Evolutionary conservation across 2,329 filamentous ascomycete genomes (phyloP).

Genomic region (Fusarium sp.): DNA sequence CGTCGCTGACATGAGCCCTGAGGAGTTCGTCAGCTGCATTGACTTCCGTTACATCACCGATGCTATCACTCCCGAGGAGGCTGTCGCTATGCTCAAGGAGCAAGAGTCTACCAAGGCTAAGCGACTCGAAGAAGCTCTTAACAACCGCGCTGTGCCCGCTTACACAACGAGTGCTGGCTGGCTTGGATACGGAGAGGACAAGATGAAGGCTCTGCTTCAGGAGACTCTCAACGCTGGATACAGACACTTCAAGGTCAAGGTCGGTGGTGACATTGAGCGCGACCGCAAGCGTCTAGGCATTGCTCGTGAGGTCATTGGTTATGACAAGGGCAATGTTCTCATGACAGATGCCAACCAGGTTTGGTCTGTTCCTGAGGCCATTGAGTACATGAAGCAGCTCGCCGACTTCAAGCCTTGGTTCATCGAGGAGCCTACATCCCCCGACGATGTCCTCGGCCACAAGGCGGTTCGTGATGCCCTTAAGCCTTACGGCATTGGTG

Average conservation of each 20-base stretch:
- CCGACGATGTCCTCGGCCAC: conserved; percentile 90
- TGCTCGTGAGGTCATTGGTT: conserved; percentile 82
- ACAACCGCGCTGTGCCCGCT: conserved; percentile 80
- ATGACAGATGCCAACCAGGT: conserved; percentile 96
- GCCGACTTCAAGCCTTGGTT: conserved; percentile 90
- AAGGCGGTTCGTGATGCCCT: conserved; percentile 85
- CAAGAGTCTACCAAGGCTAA: conserved; percentile 73
- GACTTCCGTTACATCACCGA: conserved; percentile 96
- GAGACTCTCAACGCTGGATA: conserved; percentile 83
- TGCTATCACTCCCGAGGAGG: conserved; percentile 88
- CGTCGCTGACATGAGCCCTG: conserved; percentile 87
- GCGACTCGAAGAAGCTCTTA: conserved; percentile 77
- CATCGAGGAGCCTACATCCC: conserved; percentile 92
- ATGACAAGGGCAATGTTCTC: conserved; percentile 82
- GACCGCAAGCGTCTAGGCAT: conserved; percentile 77
- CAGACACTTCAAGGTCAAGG: conserved; percentile 90
- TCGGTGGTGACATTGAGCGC: conserved; percentile 76
- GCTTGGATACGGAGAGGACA: conserved; percentile 90
- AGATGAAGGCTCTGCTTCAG: conserved; percentile 78
- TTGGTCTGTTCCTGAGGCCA: conserved; percentile 90
- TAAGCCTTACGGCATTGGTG: conserved; percentile 77
- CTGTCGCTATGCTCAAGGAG: conserved; percentile 74
- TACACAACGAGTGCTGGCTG: conserved; percentile 93
- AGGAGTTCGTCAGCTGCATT: conserved; percentile 87
- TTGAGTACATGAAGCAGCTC: conserved; percentile 85